Conservation (phyloP, 2,329 filamentous ascomycete species). For the Sporothrix luriei region DNA sequence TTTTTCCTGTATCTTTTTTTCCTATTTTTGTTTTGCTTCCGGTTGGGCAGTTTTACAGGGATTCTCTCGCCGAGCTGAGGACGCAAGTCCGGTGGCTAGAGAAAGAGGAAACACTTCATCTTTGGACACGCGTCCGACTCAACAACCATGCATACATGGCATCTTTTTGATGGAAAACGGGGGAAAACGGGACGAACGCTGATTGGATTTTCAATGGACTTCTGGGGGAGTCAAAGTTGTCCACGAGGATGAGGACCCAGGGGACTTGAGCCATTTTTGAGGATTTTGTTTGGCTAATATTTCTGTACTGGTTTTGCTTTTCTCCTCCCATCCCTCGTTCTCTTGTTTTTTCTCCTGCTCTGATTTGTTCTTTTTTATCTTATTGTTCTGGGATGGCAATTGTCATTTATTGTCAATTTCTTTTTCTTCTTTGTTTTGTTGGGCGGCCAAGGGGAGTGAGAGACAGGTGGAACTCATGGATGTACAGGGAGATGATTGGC, state of each 20-base stretch:
- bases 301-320: background rate
- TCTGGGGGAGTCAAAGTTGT: too few species aligned
- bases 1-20: background rate
- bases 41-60: constrained; percentile 28
- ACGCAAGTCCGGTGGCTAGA: constrained; percentile 33
- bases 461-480: constrained; percentile 3
- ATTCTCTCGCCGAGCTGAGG: constrained; percentile 31
- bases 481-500: background rate
- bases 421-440: constrained; percentile 24
- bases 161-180: background rate
- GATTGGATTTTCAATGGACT: constrained; percentile 14
- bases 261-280: background rate
- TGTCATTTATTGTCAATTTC: constrained; percentile 29
- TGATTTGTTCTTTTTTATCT: constrained; percentile 2
- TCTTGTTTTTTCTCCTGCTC: constrained; percentile 1
- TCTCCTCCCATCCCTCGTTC: background rate
- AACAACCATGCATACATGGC: background rate
- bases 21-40: constrained; percentile 9
- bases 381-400: constrained; percentile 32
- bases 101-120: constrained; percentile 28
- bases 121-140: constrained; percentile 32
- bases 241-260: background rate
- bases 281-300: constrained; percentile 20
- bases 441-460: constrained; percentile 31
- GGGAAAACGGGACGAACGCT: background rate